These are phyloP conservation scores for Potentilla sterilis DNA, from an alignment of 306 rosid species.

Conservation along the genomic window DNA sequence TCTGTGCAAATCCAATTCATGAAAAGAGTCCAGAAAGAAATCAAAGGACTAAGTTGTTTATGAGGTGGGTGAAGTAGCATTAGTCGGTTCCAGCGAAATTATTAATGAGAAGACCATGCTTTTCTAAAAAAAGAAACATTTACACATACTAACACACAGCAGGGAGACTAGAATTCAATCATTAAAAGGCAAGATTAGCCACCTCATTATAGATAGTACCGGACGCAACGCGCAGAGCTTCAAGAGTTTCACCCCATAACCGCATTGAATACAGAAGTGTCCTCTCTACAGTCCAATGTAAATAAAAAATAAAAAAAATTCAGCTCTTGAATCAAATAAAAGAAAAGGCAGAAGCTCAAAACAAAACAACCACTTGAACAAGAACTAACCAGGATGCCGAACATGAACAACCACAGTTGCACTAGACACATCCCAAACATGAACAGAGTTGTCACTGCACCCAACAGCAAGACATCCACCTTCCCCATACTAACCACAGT, in stretches of 20 bases:
- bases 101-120: background rate
- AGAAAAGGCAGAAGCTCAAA: background rate
- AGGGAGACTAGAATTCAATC: too few relatives aligned
- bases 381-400: slow-evolving; percentile 78
- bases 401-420: slow-evolving; percentile 53
- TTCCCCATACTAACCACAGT: slow-evolving; percentile 34
- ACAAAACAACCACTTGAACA: slow-evolving; percentile 1
- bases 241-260: slow-evolving; percentile 84
- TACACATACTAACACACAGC: too few relatives aligned
- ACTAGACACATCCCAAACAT: slow-evolving; percentile 67
- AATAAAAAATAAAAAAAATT: background rate
- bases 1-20: slow-evolving; percentile 42
- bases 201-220: slow-evolving; percentile 95
- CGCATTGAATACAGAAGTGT: slow-evolving; percentile 93
- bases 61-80: background rate
- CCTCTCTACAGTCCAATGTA: slow-evolving; percentile 42
- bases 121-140: background rate
- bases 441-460: slow-evolving; percentile 81
- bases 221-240: slow-evolving; percentile 75
- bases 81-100: background rate
- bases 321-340: background rate
- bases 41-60: too few relatives aligned
- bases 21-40: background rate
- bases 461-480: slow-evolving; percentile 62
- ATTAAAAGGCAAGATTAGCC: background rate